Percentiles rank a stretch among this genome's conserved stretches.
These are phyloP conservation scores for Psilocybe tampanensis DNA, from an alignment of 768 basidiomycete species.

Conservation along the genomic window DNA sequence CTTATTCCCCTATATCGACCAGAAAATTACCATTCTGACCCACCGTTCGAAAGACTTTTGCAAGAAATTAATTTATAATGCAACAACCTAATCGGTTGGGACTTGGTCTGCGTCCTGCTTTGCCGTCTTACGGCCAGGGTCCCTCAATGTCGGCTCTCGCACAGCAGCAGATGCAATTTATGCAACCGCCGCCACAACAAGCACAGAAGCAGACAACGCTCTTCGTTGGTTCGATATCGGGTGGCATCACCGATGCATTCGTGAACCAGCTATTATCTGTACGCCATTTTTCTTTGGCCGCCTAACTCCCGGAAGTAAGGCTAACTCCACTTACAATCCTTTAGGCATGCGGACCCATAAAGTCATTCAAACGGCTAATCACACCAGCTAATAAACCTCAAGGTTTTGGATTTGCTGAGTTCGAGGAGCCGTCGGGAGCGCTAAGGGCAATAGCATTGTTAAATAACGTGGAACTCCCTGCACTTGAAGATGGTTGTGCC, in stretches of 20 bases:
- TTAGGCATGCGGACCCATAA: constrained; percentile 88
- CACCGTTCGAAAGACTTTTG: not conserved
- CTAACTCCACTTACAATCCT: not conserved
- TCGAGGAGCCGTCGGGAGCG: constrained; percentile 90
- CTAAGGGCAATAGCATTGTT: constrained; percentile 62
- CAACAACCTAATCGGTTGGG: constrained; percentile 85
- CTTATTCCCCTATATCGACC: not conserved
- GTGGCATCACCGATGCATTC: constrained; percentile 84
- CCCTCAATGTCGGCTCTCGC: constrained; percentile 91
- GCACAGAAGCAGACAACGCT: constrained; percentile 72
- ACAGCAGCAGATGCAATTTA: constrained; percentile 79
- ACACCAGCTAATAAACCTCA: constrained; percentile 93
- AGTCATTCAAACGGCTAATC: constrained; percentile 90
- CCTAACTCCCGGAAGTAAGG: not conserved
- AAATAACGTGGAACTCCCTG: constrained; percentile 55
- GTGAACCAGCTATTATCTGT: constrained; percentile 80
- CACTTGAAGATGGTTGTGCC: constrained; percentile 51
- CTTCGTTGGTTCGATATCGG: constrained; percentile 95
- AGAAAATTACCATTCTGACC: not conserved
- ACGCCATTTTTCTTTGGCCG: constrained; percentile 27
- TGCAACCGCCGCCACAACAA: constrained; percentile 50
- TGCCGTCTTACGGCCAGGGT: constrained; percentile 88
- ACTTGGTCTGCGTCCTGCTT: constrained; percentile 86
- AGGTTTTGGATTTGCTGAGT: constrained; percentile 97
- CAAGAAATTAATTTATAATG: constrained; percentile 15